phyloP scores from a whole-genome alignment of 2,329 filamentous ascomycete genomes.

The Cladosporium sp. region DNA sequence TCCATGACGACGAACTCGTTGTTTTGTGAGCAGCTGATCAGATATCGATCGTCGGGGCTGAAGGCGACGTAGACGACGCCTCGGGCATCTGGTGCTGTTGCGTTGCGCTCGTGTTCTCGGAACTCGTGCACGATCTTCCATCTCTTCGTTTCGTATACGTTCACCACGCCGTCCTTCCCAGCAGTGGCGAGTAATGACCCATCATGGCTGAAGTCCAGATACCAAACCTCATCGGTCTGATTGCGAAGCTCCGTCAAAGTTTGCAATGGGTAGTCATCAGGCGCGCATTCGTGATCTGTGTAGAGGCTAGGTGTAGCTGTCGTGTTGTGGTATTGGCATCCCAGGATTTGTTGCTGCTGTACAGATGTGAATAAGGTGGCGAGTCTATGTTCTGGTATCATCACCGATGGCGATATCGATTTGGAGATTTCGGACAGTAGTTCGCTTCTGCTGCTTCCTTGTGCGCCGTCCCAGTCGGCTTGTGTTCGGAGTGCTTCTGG shows the following conservation, averaged over 20 bases:
- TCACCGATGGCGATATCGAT: conserved; percentile 91
- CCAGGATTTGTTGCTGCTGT: conserved; percentile 76
- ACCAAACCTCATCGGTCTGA: conserved; percentile 84
- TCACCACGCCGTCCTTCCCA: conserved; percentile 67
- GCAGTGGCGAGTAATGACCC: conserved; percentile 79
- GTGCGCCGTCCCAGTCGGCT: conserved; percentile 80
- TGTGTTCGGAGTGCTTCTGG: conserved; percentile 70
- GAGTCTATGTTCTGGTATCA: conserved; percentile 90
- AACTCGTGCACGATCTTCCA: conserved; percentile 59
- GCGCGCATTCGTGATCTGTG: conserved; percentile 80
- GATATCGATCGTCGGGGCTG: conserved; percentile 84
- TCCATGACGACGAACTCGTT: conserved; percentile 33
- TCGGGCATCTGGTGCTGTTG: conserved; percentile 17
- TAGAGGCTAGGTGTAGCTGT: conserved; percentile 77
- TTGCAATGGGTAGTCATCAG: conserved; percentile 71
- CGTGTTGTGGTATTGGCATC: conserved; percentile 86
- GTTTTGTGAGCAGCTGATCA: conserved; percentile 68
- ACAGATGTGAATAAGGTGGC: conserved; percentile 77
- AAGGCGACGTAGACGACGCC: conserved; percentile 80
- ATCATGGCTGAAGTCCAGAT: conserved; percentile 83
- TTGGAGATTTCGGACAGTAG: conserved; percentile 79
- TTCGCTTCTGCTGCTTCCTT: conserved; percentile 66
- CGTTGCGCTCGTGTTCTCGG: conserved; percentile 27
- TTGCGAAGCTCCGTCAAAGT: conserved; percentile 66
- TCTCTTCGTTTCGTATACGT: conserved; percentile 74